Evolutionary conservation across 2,329 filamentous ascomycete genomes (phyloP), one percentile per base, ranked within the genome.

Genomic region (Monilinia polystroma): DNA sequence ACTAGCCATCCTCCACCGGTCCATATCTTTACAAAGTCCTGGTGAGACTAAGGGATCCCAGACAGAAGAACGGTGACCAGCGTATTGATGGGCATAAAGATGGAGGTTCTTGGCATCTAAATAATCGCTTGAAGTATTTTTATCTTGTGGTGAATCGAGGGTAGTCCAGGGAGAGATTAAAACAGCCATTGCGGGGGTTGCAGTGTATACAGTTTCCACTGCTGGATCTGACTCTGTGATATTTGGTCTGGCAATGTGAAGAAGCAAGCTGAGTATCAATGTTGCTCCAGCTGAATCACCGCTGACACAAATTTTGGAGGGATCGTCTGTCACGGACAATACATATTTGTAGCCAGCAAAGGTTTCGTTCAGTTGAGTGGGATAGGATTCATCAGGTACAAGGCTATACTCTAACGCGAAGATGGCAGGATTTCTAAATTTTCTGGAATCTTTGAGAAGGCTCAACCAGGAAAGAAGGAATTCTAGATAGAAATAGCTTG

Each of bases 151-250:
- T 0, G 90, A 92, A 51, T 91, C 81, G 52, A 96, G 84, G 1
- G 88, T 90, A 16, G 88, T 83, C 92, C 92, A 96, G 0, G 92
- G 92, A 12, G 90, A 93, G 68, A 96, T 91, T 68, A 95, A 81
- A 29, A 88, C 81, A 2, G 89, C 90, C 73, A 93, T 79, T 2
- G 81, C 85, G 0, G 87, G 87, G 43, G 64, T 35, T 67, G 54
- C 74, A 1, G 64, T 58, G 63, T 47, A 68, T 57, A 35, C 66
- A 12, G 47, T 59, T 18, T 51, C 38, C 55, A 53, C 49, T 29
- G 54, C 18, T 4, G 38, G 18, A 41, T 45, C 52, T 45, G 65
- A n/a, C 23, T 43, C 52, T 41, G 41, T 10, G 47, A 65, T 38
- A n/a, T 54, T 60, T 58, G 65, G 60, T 54, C 64, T 68, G 26